phyloP scores from a whole-genome alignment of 108 stramenopile species.

The Ochromonas danica region DNA sequence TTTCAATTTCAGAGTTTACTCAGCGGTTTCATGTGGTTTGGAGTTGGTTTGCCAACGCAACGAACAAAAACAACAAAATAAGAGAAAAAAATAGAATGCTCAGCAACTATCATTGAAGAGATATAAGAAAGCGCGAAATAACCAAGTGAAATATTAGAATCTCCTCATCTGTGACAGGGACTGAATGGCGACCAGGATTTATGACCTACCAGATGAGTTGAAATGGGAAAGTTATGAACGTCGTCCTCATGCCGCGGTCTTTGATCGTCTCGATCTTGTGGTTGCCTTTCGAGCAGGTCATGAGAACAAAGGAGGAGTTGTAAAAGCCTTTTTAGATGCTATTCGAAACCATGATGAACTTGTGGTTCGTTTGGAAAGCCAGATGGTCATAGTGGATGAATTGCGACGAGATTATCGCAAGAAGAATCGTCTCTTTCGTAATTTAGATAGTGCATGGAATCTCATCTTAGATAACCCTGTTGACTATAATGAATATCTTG shows the following conservation, averaged over 20 bases:
- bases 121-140: too few species aligned
- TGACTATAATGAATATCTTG: neutral
- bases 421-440: conserved; percentile 11
- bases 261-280: conserved; percentile 11
- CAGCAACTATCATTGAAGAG: too few species aligned
- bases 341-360: neutral
- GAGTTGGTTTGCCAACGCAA: too few species aligned
- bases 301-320: neutral
- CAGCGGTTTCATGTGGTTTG: too few species aligned
- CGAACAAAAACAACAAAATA: too few species aligned
- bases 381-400: neutral
- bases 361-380: neutral
- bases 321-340: conserved; percentile 1
- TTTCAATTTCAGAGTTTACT: too few species aligned
- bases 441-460: conserved; percentile 28
- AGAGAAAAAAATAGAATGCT: too few species aligned
- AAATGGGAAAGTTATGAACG: neutral
- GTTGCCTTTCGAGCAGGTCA: conserved; percentile 10
- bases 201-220: neutral
- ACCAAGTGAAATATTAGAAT: too few species aligned
- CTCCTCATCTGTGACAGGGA: too few species aligned
- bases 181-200: too few species aligned
- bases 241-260: neutral
- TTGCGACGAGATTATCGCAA: neutral
- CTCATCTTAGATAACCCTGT: neutral